Evolutionary conservation across 805 yeast genomes (phyloP).

Genomic region (Candida argentea): DNA sequence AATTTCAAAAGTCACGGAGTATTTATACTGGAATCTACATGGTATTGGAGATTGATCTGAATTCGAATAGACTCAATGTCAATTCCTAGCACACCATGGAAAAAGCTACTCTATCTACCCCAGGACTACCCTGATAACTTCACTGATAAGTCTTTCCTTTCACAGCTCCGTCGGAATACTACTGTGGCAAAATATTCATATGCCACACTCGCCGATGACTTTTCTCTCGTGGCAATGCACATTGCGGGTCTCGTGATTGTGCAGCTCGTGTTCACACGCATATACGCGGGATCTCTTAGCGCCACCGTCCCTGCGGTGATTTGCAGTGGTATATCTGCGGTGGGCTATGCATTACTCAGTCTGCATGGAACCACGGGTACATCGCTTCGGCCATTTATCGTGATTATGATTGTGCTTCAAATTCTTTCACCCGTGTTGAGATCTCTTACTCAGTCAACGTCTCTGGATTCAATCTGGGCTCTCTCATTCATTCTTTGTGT

Average conservation of each 20-base stretch:
- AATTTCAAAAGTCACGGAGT: too few relatives aligned
- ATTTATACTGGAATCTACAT: too few relatives aligned
- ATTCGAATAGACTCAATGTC: too few relatives aligned
- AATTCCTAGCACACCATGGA: too few relatives aligned
- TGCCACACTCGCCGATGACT: conserved; percentile 57
- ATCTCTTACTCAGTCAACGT: conserved; percentile 78
- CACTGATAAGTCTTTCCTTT: conserved; percentile 73
- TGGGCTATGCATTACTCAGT: conserved; percentile 18
- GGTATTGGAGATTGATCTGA: too few relatives aligned
- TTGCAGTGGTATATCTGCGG: conserved; percentile 16
- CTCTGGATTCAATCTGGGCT: conserved; percentile 95
- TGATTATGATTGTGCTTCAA: conserved; percentile 61
- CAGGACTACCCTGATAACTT: conserved; percentile 90
- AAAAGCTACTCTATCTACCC: conserved; percentile 71
- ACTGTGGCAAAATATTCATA: conserved; percentile 62
- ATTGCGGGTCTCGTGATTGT: conserved; percentile 55
- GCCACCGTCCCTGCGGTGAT: conserved; percentile 31
- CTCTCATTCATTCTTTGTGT: conserved; percentile 70
- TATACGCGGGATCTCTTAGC: conserved; percentile 41
- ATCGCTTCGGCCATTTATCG: conserved; percentile 48
- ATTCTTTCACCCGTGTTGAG: conserved; percentile 84
- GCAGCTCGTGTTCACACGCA: conserved; percentile 57
- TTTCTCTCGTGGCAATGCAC: conserved; percentile 58
- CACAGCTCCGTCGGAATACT: conserved; percentile 67
- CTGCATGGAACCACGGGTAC: conserved; percentile 7